phyloP scores from a whole-genome alignment of 495 filamentous ascomycete genomes.

The Penicillium atrosanguineum region DNA sequence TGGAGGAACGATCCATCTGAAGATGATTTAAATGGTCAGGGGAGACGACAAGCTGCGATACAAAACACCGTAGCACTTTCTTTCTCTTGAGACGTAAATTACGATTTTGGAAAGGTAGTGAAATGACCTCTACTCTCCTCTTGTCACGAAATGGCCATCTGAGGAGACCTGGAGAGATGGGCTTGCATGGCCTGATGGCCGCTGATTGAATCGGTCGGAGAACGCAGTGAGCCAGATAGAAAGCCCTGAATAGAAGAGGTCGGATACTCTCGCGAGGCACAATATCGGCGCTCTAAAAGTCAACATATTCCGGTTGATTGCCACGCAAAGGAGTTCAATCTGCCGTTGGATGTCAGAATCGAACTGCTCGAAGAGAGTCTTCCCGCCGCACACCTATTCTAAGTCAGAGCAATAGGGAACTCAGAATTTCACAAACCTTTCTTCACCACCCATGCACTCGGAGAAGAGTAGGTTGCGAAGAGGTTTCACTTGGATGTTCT shows the following conservation, averaged over 20 bases:
- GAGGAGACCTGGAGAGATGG: background rate
- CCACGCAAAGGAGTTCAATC: constrained; percentile 4
- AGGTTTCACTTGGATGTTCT: background rate
- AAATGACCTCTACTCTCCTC: constrained; percentile 1
- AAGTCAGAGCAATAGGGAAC: background rate
- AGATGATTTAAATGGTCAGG: constrained; percentile 5
- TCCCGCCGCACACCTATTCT: background rate
- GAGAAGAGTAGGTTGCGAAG: constrained; percentile 5
- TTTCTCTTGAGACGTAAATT: constrained; percentile 3
- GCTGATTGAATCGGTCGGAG: background rate
- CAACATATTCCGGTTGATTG: background rate
- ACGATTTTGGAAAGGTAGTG: constrained; percentile 1
- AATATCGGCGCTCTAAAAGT: constrained; percentile 2
- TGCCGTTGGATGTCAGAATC: constrained; percentile 2
- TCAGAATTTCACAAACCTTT: too few relatives aligned
- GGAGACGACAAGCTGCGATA: background rate
- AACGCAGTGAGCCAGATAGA: background rate
- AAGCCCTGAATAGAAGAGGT: background rate
- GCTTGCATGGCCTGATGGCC: background rate
- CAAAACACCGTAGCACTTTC: constrained; percentile 1
- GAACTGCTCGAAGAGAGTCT: constrained; percentile 5
- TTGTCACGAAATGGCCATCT: constrained; percentile 2
- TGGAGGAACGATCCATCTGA: background rate
- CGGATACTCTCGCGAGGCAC: background rate
- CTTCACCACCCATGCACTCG: background rate